Conservation (phyloP, 148 eudicot species). For the Camellia japonica region DNA sequence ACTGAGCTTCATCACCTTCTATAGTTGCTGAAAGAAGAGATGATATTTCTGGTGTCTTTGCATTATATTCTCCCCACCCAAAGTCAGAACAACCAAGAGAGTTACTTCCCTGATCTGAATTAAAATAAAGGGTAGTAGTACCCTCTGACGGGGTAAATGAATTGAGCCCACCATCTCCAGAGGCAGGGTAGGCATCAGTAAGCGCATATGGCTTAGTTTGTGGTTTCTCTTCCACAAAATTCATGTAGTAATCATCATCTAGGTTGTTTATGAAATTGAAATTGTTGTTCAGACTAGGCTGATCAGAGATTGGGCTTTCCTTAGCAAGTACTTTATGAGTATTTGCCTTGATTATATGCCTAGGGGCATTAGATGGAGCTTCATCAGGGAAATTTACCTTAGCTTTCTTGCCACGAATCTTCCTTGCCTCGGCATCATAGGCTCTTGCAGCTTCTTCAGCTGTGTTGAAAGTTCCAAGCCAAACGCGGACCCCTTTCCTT, state of each 20-base stretch:
- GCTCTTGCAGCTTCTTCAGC: slow-evolving; percentile 99
- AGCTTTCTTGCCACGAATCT: slow-evolving; percentile 91
- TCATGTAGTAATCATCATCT: slow-evolving; percentile 22
- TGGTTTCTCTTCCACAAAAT: slow-evolving; percentile 63
- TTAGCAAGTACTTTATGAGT: slow-evolving; percentile 30
- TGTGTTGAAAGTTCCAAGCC: slow-evolving; percentile 97
- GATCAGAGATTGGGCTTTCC: slow-evolving; percentile 25
- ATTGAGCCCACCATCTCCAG: slow-evolving; percentile 28
- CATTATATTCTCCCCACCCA: slow-evolving; percentile 60
- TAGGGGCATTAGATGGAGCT: slow-evolving; percentile 30
- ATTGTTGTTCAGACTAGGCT: slow-evolving; percentile 33
- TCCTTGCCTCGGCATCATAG: slow-evolving; percentile 93
- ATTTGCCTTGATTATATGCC: slow-evolving; percentile 36
- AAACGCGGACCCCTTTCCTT: slow-evolving; percentile 88
- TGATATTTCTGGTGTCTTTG: slow-evolving; percentile 71
- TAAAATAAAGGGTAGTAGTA: slow-evolving; percentile 37
- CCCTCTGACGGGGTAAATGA: slow-evolving; percentile 33
- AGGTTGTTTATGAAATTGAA: slow-evolving; percentile 29
- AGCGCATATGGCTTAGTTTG: slow-evolving; percentile 30
- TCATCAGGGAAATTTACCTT: slow-evolving; percentile 90
- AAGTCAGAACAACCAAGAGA: slow-evolving; percentile 77
- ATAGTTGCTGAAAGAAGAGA: slow-evolving; percentile 60
- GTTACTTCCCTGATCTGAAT: slow-evolving; percentile 76
- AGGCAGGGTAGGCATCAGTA: slow-evolving; percentile 23
- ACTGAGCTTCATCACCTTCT: slow-evolving; percentile 40